Conservation (phyloP, 805 yeast genomes). For the Cyberlindnera bimundalis region DNA sequence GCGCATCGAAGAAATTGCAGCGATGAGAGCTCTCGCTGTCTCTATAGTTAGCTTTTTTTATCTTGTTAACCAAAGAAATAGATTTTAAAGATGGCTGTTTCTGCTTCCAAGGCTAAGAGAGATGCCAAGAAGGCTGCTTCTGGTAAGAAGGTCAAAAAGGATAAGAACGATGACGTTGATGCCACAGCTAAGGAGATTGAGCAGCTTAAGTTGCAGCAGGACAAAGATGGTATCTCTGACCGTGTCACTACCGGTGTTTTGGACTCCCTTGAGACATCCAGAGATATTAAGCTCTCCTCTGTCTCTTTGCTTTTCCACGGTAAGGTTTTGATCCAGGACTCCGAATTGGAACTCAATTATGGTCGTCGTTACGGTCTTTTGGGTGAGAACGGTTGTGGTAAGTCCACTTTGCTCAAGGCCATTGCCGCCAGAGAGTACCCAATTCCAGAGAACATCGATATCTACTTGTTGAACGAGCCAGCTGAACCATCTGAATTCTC, state of each 20-base stretch:
- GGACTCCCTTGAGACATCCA: slow-evolving; percentile 81
- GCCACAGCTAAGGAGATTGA: slow-evolving; percentile 72
- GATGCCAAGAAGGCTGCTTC: slow-evolving; percentile 94
- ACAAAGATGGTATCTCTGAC: slow-evolving; percentile 90
- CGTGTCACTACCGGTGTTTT: slow-evolving; percentile 98
- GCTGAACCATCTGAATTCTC: slow-evolving; percentile 91
- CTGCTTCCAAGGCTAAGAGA: slow-evolving; percentile 97
- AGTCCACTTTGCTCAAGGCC: slow-evolving; percentile 90
- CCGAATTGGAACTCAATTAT: slow-evolving; percentile 86
- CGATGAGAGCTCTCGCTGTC: not conserved
- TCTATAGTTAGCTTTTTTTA: not conserved
- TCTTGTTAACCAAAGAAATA: not conserved
- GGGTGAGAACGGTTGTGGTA: slow-evolving; percentile 99
- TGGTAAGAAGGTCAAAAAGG: slow-evolving; percentile 57
- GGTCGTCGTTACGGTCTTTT: slow-evolving; percentile 97
- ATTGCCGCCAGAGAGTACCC: slow-evolving; percentile 96
- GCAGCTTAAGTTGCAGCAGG: slow-evolving; percentile 88
- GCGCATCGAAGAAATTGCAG: not conserved
- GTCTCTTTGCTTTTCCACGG: slow-evolving; percentile 95
- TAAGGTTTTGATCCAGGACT: slow-evolving; percentile 91
- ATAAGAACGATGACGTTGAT: slow-evolving; percentile 39
- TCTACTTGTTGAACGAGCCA: slow-evolving; percentile 93
- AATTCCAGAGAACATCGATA: slow-evolving; percentile 85
- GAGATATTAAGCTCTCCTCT: slow-evolving; percentile 90
- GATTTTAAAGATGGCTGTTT: slow-evolving; percentile 32